Base-by-base conservation (phyloP, 148 eudicot species). In the Heliamphora exappendiculata region DNA sequence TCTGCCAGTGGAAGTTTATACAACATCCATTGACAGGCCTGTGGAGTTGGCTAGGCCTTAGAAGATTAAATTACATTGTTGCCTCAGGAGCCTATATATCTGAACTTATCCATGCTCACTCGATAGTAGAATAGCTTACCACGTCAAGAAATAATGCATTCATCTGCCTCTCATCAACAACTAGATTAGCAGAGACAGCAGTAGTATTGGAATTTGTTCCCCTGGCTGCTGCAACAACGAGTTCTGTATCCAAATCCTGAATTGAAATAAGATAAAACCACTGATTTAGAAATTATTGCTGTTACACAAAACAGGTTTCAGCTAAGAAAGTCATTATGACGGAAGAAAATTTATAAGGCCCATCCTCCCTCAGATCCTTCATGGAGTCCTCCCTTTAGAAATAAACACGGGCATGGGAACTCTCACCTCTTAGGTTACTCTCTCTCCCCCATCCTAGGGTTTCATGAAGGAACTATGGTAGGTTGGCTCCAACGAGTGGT, bases 141-240 rank as follows among this genome's bases (percentile, higher is more conserved):
- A 95, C 76, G 75, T 95, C 97, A 63, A 95, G 94, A 82, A 95
- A 95, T 7, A 95, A 81, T 54, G 96, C 94, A 82, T 95, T 95
- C 99, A 95, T 95, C 78, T 95, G 94, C 84, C 96, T 89, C 74
- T 95, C 97, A 78, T 95, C 99, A 76, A 93, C 89, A 13, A 86
- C 73, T 79, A 95, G 63, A 84, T 88, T 88, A 75, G 97, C 97
- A 82, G 99, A 79, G 57, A 93, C 89, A 37, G 96, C 91, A 28
- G 99, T 84, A 55, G 91, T 85, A 82, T 76, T 88, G 39, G 96
- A 78, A 77, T 65, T 80, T 55, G 97, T 78, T 17, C 84, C 96
- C 77, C 94, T 86, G 72, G 99, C 89, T 63, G 99, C 75, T 59
- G 99, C 96, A 70, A 95, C 96, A 69, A 95, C 87, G 71, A 95